Conservation (phyloP, 192 early-diverging fungal species). For the Spizellomyces punctatus region DNA sequence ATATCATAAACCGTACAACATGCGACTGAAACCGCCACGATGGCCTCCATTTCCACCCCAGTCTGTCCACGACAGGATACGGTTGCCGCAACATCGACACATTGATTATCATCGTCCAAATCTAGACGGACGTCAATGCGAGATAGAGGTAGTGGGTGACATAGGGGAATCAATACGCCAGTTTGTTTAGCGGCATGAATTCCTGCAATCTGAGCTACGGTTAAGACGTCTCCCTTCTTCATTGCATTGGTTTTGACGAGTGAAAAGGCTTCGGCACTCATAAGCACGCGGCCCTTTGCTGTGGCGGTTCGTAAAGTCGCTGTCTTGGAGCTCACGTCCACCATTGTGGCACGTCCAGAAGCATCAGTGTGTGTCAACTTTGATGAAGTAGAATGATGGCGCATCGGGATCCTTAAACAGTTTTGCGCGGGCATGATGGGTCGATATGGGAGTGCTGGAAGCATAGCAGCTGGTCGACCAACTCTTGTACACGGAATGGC, state of each 20-base stretch:
- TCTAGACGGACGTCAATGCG: slow-evolving; percentile 70
- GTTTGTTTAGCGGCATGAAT: slow-evolving; percentile 91
- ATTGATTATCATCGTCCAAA: slow-evolving; percentile 42
- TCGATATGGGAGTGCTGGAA: not conserved
- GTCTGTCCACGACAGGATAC: slow-evolving; percentile 82
- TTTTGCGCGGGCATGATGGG: not conserved
- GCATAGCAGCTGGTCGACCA: not conserved
- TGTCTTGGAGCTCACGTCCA: slow-evolving; percentile 76
- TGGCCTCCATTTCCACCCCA: slow-evolving; percentile 67
- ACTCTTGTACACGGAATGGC: not conserved
- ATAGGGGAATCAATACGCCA: slow-evolving; percentile 80
- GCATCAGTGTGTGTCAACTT: slow-evolving; percentile 77
- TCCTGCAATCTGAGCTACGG: slow-evolving; percentile 85
- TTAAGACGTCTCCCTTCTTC: slow-evolving; percentile 89
- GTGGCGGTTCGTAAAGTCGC: slow-evolving; percentile 71
- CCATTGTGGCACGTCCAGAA: slow-evolving; percentile 83
- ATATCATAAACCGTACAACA: slow-evolving; percentile 92
- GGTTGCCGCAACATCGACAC: slow-evolving; percentile 67
- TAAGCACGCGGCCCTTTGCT: slow-evolving; percentile 71
- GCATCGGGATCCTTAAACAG: not conserved
- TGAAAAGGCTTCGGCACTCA: slow-evolving; percentile 66
- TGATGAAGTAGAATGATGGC: slow-evolving; percentile 22
- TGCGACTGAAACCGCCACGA: slow-evolving; percentile 71
- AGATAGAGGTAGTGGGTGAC: slow-evolving; percentile 77
- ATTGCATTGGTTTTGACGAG: slow-evolving; percentile 65